phyloP scores from a whole-genome alignment of 2,329 filamentous ascomycete genomes.

The Beauveria caledonica region DNA sequence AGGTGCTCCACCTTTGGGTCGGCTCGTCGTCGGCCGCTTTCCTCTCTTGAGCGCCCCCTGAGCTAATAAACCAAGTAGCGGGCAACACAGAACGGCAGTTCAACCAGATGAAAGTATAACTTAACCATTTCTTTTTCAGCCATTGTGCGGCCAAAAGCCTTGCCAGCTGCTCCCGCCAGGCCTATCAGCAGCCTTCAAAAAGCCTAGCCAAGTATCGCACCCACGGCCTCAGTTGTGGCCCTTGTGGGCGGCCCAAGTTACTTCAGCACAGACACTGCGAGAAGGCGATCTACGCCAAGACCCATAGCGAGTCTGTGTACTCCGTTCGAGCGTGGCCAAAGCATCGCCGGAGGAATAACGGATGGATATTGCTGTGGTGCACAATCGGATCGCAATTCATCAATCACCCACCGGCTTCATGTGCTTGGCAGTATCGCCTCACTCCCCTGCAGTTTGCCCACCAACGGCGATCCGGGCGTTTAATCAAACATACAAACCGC shows the following conservation, averaged over 20 bases:
- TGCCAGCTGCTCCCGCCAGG: neutral
- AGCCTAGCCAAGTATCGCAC: neutral
- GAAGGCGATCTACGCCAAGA: constrained; percentile 1
- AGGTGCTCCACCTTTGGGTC: neutral
- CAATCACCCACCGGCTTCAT: neutral
- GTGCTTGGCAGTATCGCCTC: neutral
- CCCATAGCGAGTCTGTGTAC: constrained; percentile 2
- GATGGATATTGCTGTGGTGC: neutral
- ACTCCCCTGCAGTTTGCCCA: neutral
- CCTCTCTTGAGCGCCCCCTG: neutral
- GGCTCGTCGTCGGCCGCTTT: neutral
- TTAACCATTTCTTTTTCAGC: neutral
- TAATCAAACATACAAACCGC: neutral
- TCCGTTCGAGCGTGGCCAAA: neutral
- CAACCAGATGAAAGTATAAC: neutral
- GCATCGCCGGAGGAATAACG: neutral
- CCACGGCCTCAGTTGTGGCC: neutral
- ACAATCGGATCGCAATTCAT: neutral
- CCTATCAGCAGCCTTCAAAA: neutral
- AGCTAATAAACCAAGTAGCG: neutral
- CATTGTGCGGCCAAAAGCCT: neutral
- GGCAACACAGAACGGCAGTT: neutral
- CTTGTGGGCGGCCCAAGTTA: neutral
- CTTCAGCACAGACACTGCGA: constrained; percentile 3
- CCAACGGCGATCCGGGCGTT: neutral